Conservation (phyloP, 2,329 filamentous ascomycete species). For the Colletotrichum sp. region DNA sequence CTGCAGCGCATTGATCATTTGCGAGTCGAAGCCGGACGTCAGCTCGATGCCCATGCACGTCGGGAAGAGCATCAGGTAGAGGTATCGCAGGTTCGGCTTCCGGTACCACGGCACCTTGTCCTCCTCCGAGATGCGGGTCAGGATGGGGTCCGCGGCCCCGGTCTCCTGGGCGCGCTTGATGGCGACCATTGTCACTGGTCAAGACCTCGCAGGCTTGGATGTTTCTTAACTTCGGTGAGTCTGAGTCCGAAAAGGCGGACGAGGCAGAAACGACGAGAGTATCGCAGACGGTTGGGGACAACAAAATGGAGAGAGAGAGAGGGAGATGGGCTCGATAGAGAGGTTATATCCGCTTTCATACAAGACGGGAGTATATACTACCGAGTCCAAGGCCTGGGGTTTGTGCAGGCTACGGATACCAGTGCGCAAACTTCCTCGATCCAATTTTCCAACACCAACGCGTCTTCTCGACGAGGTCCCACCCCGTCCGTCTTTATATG, state of each 20-base stretch:
- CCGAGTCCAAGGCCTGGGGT: neutral
- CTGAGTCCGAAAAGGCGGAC: neutral
- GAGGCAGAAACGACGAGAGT: neutral
- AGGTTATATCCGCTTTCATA: neutral
- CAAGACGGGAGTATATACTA: neutral
- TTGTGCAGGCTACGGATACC: neutral
- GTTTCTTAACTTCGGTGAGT: neutral
- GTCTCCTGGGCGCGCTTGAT: constrained; percentile 15
- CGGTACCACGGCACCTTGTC: constrained; percentile 56
- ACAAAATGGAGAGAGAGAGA: neutral
- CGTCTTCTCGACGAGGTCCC: neutral
- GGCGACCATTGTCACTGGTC: constrained; percentile 6
- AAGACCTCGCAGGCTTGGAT: neutral
- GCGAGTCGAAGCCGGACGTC: constrained; percentile 50
- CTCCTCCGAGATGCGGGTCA: constrained; percentile 35
- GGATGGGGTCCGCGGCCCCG: constrained; percentile 29
- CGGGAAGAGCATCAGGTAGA: constrained; percentile 64
- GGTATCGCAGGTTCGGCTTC: constrained; percentile 61
- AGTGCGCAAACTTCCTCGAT: neutral
- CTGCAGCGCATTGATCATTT: constrained; percentile 50
- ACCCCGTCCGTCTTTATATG: neutral
- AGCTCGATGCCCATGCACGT: constrained; percentile 66
- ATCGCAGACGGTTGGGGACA: neutral
- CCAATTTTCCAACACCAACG: neutral
- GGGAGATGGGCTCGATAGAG: neutral